A percentile compares a stretch with the other conserved stretches of the same genome.
Evolutionary conservation across 169 alveolate genomes (phyloP).

Genomic region (Plasmodium yoelii): DNA sequence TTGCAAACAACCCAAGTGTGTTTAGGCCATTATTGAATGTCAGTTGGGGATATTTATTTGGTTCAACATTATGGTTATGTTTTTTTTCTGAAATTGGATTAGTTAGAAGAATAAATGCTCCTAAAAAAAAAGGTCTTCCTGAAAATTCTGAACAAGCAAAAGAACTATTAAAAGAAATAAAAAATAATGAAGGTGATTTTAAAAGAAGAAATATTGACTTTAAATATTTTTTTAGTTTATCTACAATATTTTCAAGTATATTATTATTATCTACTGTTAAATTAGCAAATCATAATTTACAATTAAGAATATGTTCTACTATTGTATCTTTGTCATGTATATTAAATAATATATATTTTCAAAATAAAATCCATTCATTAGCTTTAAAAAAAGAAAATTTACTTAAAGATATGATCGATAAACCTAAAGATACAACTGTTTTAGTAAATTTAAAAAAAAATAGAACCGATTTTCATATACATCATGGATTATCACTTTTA

Average conservation of each 20-base stretch:
- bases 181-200: slow-evolving; percentile 29
- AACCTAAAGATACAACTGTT: slow-evolving; percentile 12
- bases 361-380: slow-evolving; percentile 34
- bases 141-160: slow-evolving; percentile 68
- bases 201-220: slow-evolving; percentile 55
- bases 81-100: slow-evolving; percentile 65
- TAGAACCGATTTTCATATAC: slow-evolving; percentile 50
- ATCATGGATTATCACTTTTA: slow-evolving; percentile 56
- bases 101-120: slow-evolving; percentile 21
- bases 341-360: slow-evolving; percentile 49
- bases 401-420: slow-evolving; percentile 35
- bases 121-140: slow-evolving; percentile 17
- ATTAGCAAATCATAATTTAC: slow-evolving; percentile 46
- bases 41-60: slow-evolving; percentile 86
- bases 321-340: slow-evolving; percentile 45
- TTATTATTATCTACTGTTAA: slow-evolving; percentile 53
- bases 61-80: slow-evolving; percentile 82
- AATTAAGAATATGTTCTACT: slow-evolving; percentile 55
- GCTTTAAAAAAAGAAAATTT: slow-evolving; percentile 34
- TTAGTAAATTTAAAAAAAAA: slow-evolving; percentile 53
- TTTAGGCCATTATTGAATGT: slow-evolving; percentile 81
- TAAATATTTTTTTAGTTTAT: slow-evolving; percentile 57
- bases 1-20: slow-evolving; percentile 68
- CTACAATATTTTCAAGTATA: slow-evolving; percentile 67
- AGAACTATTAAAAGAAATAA: slow-evolving; percentile 41